phyloP scores from a whole-genome alignment of 768 basidiomycete species.

The Mycena galericulata region DNA sequence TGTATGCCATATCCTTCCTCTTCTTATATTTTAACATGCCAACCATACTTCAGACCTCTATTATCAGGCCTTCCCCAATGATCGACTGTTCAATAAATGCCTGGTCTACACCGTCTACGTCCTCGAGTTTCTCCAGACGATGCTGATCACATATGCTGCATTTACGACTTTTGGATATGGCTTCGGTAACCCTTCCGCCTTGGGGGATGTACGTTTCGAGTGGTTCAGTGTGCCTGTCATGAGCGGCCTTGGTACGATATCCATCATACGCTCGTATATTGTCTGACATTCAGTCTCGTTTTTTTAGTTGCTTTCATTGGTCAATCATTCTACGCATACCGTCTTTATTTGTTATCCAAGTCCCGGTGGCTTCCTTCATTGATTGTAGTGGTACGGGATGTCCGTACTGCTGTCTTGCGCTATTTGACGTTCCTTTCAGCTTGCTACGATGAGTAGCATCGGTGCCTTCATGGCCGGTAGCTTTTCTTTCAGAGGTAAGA shows the following conservation, averaged over 20 bases:
- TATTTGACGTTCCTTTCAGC: neutral
- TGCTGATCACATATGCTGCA: conserved; percentile 3
- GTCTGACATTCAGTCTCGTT: neutral
- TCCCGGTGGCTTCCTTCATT: neutral
- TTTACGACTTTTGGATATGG: conserved; percentile 5
- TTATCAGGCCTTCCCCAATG: conserved; percentile 21
- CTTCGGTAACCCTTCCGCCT: neutral
- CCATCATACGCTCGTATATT: neutral
- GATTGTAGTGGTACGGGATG: neutral
- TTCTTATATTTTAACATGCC: neutral
- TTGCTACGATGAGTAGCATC: neutral
- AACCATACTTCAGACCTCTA: conserved; percentile 24
- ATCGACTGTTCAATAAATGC: neutral
- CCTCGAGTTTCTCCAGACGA: conserved; percentile 17
- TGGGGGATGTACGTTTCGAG: neutral
- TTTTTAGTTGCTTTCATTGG: neutral
- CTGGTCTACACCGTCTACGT: conserved; percentile 10
- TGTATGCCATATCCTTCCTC: conserved; percentile 9
- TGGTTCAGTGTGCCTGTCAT: neutral
- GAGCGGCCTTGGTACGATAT: neutral
- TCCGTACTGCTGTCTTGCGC: neutral
- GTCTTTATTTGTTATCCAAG: neutral
- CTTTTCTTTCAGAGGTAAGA: too few relatives aligned
- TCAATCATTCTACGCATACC: neutral
- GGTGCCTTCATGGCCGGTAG: too few relatives aligned